Conservation (phyloP, 23 red algal species). For the Cyanidiococcus yangmingshanensis region DNA sequence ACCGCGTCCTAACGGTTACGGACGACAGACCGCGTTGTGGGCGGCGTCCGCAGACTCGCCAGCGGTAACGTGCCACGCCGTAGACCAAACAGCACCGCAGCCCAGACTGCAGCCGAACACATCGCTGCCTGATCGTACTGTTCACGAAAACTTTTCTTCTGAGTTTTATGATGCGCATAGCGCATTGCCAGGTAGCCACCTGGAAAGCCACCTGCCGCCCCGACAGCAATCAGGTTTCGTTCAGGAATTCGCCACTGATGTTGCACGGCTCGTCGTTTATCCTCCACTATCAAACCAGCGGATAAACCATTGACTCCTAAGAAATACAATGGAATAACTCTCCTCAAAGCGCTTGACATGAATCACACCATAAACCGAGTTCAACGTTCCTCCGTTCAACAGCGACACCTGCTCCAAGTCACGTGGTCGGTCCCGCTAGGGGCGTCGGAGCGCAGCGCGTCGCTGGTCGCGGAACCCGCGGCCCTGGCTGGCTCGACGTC, state of each 20-base stretch:
- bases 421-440: too few species aligned
- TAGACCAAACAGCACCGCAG: not conserved
- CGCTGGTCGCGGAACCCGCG: too few species aligned
- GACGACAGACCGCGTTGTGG: too few species aligned
- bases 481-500: too few species aligned
- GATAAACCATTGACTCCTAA: slow-evolving; percentile 12
- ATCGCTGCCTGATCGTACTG: slow-evolving; percentile 16
- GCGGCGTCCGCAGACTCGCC: too few species aligned
- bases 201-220: slow-evolving; percentile 14
- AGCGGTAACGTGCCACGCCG: too few species aligned
- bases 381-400: too few species aligned
- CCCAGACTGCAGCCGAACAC: not conserved
- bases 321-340: not conserved
- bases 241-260: slow-evolving; percentile 26
- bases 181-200: slow-evolving; percentile 25
- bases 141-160: slow-evolving; percentile 14
- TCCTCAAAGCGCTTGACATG: not conserved
- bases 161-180: slow-evolving; percentile 25
- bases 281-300: slow-evolving; percentile 12
- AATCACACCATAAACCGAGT: too few species aligned
- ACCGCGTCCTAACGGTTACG: too few species aligned
- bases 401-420: too few species aligned
- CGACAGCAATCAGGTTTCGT: slow-evolving; percentile 1
- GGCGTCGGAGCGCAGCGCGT: too few species aligned
- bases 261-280: slow-evolving; percentile 15